Base-by-base conservation (phyloP, 2,329 filamentous ascomycete genomes). In the Phyllosticta citribraziliensis region DNA sequence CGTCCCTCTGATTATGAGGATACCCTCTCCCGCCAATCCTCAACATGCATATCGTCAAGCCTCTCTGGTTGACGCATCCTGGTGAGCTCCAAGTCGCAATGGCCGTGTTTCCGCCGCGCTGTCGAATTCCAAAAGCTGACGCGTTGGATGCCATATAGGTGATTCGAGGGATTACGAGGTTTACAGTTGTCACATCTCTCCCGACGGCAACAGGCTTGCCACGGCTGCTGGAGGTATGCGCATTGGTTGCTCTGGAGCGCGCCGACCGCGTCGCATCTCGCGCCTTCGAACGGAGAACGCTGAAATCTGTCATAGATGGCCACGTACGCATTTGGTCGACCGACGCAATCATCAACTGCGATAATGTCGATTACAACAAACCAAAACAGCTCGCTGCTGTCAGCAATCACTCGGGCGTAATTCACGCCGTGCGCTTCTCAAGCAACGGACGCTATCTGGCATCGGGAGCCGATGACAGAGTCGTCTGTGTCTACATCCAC, bases 81-180 rank as follows among this genome's bases (percentile, higher is more conserved):
- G 92, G 88, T 89, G 78, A 65, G 78, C 74, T 62, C 66, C 67
- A 64, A 24, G 8, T 17, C 27, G 55, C 56, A 59, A 12, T 24
- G 19, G 58, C 54, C 40, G n/a, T 54, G 22, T 20, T 52, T 40
- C 8, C 25, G 50, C 22, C 19, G 50, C 59, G 52, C 67, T 69
- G 56, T 71, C 65, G 57, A 27, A 50, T 59, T n/a, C 59, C 57
- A 24, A 47, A 52, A 12, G 52, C 47, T 62, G 55, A 62, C 63
- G 51, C 33, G 54, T 50, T 61, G 60, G 58, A 61, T 67, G 57
- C 65, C 62, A 68, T 65, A 14, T 69, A 90, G 88, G 93, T 73
- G 94, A 99, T 79, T 90, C 96, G 74, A 97, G 97, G 73, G 92
- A 97, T 73, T 96, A 95, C 72, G 94, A 99, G 77, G 93, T 97